Conservation (phyloP, 495 filamentous ascomycete species). For the Pseudevernia furfuracea region DNA sequence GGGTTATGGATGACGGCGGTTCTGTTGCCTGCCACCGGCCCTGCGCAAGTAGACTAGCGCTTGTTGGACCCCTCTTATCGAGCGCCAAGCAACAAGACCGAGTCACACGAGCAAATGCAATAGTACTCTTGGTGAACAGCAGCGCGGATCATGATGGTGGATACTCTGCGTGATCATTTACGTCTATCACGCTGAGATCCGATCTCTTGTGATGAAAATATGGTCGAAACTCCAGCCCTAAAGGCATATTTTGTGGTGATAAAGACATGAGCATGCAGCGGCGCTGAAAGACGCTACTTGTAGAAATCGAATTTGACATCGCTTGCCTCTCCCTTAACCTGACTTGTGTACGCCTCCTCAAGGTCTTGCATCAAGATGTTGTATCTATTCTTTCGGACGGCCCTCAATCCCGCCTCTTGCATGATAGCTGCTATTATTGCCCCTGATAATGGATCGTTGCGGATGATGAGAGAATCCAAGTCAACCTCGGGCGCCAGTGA, state of each 20-base stretch:
- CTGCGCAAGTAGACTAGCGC: conserved; percentile 3
- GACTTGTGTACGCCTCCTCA: conserved; percentile 90
- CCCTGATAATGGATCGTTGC: conserved; percentile 90
- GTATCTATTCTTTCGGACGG: conserved; percentile 95
- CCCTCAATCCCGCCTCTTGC: conserved; percentile 94
- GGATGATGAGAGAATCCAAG: conserved; percentile 86
- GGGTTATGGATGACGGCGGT: conserved; percentile 16
- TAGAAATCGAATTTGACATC: conserved; percentile 52
- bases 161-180: background rate
- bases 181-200: background rate
- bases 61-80: background rate
- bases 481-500: conserved; percentile 93
- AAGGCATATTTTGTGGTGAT: background rate
- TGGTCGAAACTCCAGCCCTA: background rate
- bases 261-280: background rate
- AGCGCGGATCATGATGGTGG: background rate
- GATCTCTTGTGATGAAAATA: background rate
- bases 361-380: conserved; percentile 99
- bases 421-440: conserved; percentile 98
- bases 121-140: background rate
- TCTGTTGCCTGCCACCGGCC: conserved; percentile 17
- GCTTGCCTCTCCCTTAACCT: conserved; percentile 82
- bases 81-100: background rate
- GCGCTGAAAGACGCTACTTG: conserved; percentile 31
- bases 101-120: conserved; percentile 2